Percentiles rank a stretch among this genome's conserved stretches.
Conservation (phyloP, 371 early-diverging fungal species). For the Rhizopus microsporus region DNA sequence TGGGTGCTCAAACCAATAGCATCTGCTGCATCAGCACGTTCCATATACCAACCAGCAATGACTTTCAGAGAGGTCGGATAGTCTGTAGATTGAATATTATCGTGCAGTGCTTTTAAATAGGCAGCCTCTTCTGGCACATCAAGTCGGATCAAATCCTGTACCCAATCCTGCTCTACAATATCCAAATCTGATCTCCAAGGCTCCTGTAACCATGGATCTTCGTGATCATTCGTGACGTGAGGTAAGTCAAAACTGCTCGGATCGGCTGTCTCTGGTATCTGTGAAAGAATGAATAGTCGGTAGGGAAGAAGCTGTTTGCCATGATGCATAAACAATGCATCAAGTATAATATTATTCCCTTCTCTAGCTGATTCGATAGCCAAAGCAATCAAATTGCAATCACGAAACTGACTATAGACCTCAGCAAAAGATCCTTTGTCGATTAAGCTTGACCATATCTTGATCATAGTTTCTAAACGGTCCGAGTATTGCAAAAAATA, state of each 20-base stretch:
- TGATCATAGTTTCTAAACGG: conserved; percentile 63
- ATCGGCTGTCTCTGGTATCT: conserved; percentile 66
- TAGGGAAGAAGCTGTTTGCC: conserved; percentile 57
- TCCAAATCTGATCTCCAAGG: conserved; percentile 42
- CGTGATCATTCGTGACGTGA: conserved; percentile 34
- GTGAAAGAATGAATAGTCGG: conserved; percentile 62
- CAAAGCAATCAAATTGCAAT: conserved; percentile 60
- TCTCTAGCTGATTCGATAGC: conserved; percentile 64
- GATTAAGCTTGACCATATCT: conserved; percentile 45
- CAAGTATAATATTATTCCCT: conserved; percentile 58
- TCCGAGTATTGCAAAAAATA: conserved; percentile 67
- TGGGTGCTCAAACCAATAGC: conserved; percentile 51
- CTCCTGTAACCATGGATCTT: conserved; percentile 38
- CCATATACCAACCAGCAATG: conserved; percentile 63
- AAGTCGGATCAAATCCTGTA: conserved; percentile 14
- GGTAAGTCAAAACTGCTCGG: conserved; percentile 50
- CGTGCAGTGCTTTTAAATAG: conserved; percentile 23
- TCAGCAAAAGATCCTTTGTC: conserved; percentile 22
- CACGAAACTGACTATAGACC: conserved; percentile 62
- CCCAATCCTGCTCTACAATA: conserved; percentile 23
- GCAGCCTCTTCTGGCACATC: conserved; percentile 20
- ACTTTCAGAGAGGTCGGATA: conserved; percentile 49
- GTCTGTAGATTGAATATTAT: conserved; percentile 31
- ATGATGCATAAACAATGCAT: conserved; percentile 67
- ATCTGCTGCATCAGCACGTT: conserved; percentile 60